These are phyloP conservation scores for Medicago truncatula DNA, from an alignment of 306 rosid genomes.

Conservation along the genomic window MtrunA17r5.0-ANR NC_053043.1:4276501-4277000, in stretches of 20 bases:
- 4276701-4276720: no score
- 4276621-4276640: no score
- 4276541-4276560: no score
- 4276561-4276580: no score
- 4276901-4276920: conserved; percentile 72
- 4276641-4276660: no score
- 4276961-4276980: conserved; percentile 85
- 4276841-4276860: not conserved
- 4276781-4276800: not conserved
- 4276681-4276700: no score
- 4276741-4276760: not conserved
- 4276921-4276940: conserved; percentile 91
- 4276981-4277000: conserved; percentile 69
- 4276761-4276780: not conserved
- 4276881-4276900: conserved; percentile 60
- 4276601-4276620: no score
- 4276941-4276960: conserved; percentile 80
- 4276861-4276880: no score
- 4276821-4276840: not conserved
- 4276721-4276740: not conserved
- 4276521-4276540: conserved; percentile 43
- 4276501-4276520: conserved; percentile 81
- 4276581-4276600: no score
- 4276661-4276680: no score
- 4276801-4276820: no score